phyloP scores from a whole-genome alignment of 805 yeast species.

The Candida ovalis region DNA sequence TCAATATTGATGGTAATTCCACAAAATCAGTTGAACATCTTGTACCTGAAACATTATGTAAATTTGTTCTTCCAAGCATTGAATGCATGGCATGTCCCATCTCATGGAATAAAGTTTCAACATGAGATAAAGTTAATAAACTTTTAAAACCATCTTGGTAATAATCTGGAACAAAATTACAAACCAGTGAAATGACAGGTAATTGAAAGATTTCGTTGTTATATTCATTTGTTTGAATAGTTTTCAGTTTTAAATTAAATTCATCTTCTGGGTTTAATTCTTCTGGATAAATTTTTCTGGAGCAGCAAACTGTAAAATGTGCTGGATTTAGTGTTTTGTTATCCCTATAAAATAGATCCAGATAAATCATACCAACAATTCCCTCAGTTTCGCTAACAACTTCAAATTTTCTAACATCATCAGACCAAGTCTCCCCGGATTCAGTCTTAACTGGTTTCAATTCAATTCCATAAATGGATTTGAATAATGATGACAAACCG shows the following conservation, averaged over 20 bases:
- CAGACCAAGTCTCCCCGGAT: slow-evolving; percentile 83
- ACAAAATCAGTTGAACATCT: slow-evolving; percentile 96
- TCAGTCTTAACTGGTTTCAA: slow-evolving; percentile 61
- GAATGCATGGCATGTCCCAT: slow-evolving; percentile 99
- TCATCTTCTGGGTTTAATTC: slow-evolving; percentile 41
- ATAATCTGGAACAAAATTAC: slow-evolving; percentile 61
- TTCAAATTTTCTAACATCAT: slow-evolving; percentile 76
- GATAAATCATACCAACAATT: slow-evolving; percentile 74
- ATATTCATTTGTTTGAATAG: slow-evolving; percentile 31
- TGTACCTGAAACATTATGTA: slow-evolving; percentile 93
- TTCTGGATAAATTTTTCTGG: slow-evolving; percentile 67
- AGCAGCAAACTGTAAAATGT: slow-evolving; percentile 92
- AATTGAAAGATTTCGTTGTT: slow-evolving; percentile 61
- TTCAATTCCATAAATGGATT: slow-evolving; percentile 69
- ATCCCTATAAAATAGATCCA: slow-evolving; percentile 78
- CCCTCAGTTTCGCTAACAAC: slow-evolving; percentile 65
- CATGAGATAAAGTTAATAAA: slow-evolving; percentile 67
- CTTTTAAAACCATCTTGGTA: slow-evolving; percentile 38
- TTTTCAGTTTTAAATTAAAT: slow-evolving; percentile 31
- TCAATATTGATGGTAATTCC: slow-evolving; percentile 91
- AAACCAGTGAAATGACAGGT: slow-evolving; percentile 86
- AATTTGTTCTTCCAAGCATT: slow-evolving; percentile 85
- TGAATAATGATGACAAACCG: slow-evolving; percentile 72
- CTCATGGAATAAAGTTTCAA: slow-evolving; percentile 93
- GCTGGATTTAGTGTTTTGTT: slow-evolving; percentile 85